Conservation (phyloP, 2,329 filamentous ascomycete species). For the Alternaria hordeiaustralica region DNA sequence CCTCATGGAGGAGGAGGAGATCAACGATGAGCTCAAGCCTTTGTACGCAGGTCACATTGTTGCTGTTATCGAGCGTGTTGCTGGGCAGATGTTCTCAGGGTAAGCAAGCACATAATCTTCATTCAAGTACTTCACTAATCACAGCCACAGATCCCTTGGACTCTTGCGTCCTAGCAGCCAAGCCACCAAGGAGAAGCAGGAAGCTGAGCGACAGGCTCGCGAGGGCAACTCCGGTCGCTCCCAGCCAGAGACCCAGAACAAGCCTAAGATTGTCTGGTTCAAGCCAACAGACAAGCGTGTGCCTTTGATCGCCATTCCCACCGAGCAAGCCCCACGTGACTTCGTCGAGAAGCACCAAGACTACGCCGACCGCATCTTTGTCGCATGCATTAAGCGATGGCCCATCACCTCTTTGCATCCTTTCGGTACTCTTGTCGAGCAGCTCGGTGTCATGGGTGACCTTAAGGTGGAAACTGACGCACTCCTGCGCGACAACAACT, state of each 20-base stretch:
- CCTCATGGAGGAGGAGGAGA: slow-evolving; percentile 97
- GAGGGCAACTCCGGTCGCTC: slow-evolving; percentile 77
- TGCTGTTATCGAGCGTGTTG: slow-evolving; percentile 94
- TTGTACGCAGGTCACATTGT: slow-evolving; percentile 97
- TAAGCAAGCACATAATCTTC: slow-evolving; percentile 20
- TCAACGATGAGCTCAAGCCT: slow-evolving; percentile 97
- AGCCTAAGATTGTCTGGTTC: slow-evolving; percentile 99
- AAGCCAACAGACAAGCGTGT: slow-evolving; percentile 99
- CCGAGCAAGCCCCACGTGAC: slow-evolving; percentile 94
- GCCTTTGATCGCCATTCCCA: slow-evolving; percentile 95
- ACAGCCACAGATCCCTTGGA: slow-evolving; percentile 73
- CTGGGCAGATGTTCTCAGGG: slow-evolving; percentile 97
- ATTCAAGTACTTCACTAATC: slow-evolving; percentile 14
- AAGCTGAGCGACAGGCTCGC: slow-evolving; percentile 90
- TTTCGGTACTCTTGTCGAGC: slow-evolving; percentile 95
- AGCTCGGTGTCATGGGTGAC: slow-evolving; percentile 96
- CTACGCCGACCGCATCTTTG: slow-evolving; percentile 96
- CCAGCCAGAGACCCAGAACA: slow-evolving; percentile 87
- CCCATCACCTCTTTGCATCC: slow-evolving; percentile 99
- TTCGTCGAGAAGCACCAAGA: slow-evolving; percentile 99
- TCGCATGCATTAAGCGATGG: slow-evolving; percentile 99
- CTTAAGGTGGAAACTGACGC: slow-evolving; percentile 98
- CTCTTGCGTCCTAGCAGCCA: slow-evolving; percentile 95
- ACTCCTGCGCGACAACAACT: slow-evolving; percentile 97
- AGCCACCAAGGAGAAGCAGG: slow-evolving; percentile 99